Percentiles rank a stretch among this genome's conserved stretches.
Conservation (phyloP, 768 basidiomycete species). For the Panaeolus cyanescens region DNA sequence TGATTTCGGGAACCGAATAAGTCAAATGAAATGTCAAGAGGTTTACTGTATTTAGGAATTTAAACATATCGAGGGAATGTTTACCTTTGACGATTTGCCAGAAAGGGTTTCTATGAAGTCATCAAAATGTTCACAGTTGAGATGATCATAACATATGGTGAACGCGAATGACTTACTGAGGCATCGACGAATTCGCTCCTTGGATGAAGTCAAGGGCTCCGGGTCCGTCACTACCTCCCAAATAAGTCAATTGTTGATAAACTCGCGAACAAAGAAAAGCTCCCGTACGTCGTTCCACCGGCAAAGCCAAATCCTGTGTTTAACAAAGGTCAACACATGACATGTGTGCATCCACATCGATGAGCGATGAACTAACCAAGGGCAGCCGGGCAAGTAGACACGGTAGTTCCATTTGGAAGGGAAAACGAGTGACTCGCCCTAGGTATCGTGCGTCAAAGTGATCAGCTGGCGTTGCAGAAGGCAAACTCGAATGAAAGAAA, state of each 20-base stretch:
- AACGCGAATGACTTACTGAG: constrained; percentile 46
- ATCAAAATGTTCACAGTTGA: neutral
- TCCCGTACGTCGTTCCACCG: constrained; percentile 72
- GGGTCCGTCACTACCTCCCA: constrained; percentile 66
- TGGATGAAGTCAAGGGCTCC: constrained; percentile 80
- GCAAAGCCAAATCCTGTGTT: constrained; percentile 70
- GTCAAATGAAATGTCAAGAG: constrained; percentile 3
- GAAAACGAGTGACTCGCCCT: constrained; percentile 68
- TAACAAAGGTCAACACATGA: constrained; percentile 3
- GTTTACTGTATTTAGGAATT: neutral
- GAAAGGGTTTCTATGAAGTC: constrained; percentile 63
- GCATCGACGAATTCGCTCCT: constrained; percentile 62
- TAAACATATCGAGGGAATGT: constrained; percentile 6
- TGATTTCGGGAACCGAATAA: constrained; percentile 3
- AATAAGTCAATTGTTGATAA: neutral
- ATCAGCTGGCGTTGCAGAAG: neutral
- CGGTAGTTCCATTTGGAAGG: constrained; percentile 65
- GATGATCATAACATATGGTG: neutral
- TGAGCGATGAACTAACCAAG: constrained; percentile 49
- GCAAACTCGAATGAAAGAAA: constrained; percentile 1
- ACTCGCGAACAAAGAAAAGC: neutral
- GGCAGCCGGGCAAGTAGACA: constrained; percentile 77
- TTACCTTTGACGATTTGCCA: constrained; percentile 78
- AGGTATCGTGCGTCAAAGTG: constrained; percentile 2
- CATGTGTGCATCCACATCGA: neutral